phyloP scores from a whole-genome alignment of 139 green algal species.

The Closterium sp. region DNA sequence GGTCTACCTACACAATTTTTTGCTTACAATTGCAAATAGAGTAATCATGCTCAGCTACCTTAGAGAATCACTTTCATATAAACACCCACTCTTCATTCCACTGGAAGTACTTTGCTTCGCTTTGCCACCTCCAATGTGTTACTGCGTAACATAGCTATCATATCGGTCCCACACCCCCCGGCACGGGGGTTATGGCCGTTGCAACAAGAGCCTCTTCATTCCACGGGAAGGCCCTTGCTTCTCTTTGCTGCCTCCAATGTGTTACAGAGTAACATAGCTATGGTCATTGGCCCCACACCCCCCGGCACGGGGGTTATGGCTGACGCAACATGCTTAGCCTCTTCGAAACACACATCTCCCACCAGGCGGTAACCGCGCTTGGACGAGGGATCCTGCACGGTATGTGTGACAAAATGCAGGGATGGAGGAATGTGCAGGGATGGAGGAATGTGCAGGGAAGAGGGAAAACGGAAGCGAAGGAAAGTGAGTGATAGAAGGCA shows the following conservation, averaged over 20 bases:
- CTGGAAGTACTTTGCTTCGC: not conserved
- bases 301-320: constrained; percentile 92
- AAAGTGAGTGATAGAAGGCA: not conserved
- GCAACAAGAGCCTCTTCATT: constrained; percentile 53
- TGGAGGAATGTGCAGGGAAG: not conserved
- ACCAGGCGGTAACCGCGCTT: constrained; percentile 59
- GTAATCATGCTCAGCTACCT: too few species aligned
- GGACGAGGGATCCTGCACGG: constrained; percentile 55
- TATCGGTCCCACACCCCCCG: too few species aligned
- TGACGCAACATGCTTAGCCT: constrained; percentile 60
- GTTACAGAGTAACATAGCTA: constrained; percentile 92
- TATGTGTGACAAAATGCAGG: not conserved
- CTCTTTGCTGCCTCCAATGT: constrained; percentile 64
- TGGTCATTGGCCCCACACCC: constrained; percentile 97
- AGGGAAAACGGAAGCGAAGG: not conserved
- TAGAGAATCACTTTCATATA: too few species aligned
- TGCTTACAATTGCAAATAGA: too few species aligned
- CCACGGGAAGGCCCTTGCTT: not conserved
- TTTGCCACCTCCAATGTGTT: too few species aligned
- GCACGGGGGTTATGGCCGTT: constrained; percentile 86
- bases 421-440: not conserved
- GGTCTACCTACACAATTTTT: too few species aligned
- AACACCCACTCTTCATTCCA: too few species aligned
- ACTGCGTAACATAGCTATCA: too few species aligned
- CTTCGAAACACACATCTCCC: constrained; percentile 60